Evolutionary conservation across 1,284 basidiomycete species (phyloP).

Genomic region (Pseudozyma pruni): DNA sequence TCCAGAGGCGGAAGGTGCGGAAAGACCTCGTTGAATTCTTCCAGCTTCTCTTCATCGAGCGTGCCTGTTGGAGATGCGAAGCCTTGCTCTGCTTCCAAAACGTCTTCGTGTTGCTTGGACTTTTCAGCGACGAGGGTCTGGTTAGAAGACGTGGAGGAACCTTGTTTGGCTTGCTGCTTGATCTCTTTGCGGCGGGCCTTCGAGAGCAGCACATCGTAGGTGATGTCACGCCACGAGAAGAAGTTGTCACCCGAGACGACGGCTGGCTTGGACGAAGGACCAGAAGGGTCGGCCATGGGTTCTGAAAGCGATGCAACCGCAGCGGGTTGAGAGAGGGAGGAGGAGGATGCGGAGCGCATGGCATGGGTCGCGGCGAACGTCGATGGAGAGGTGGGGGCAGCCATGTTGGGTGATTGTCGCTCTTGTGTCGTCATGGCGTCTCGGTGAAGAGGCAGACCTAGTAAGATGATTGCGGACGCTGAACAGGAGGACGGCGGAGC

Average conservation of each 20-base stretch:
- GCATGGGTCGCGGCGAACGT: constrained; percentile 8
- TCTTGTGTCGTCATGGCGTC: not conserved
- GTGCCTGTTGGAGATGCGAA: constrained; percentile 3
- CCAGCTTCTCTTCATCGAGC: constrained; percentile 12
- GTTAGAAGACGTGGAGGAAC: not conserved
- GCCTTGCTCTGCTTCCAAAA: constrained; percentile 16
- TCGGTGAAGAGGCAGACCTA: no score
- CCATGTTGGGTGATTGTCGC: no score
- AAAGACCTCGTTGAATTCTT: constrained; percentile 35
- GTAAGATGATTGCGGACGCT: no score
- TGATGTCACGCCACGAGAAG: constrained; percentile 51
- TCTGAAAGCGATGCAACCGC: not conserved
- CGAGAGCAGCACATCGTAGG: constrained; percentile 54
- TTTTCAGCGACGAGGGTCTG: constrained; percentile 9
- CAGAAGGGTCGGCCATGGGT: not conserved
- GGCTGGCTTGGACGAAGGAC: not conserved
- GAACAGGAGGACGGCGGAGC: no score
- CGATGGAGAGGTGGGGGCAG: constrained; percentile 6
- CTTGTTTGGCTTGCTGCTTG: constrained; percentile 7
- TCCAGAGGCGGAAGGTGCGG: constrained; percentile 36
- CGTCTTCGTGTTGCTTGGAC: constrained; percentile 1
- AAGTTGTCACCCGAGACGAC: constrained; percentile 4
- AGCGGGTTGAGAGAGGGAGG: constrained; percentile 15
- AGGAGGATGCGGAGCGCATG: constrained; percentile 28
- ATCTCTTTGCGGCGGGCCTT: constrained; percentile 47